phyloP scores from a whole-genome alignment of 148 eudicot genomes.

The Spergularia bocconei region DNA sequence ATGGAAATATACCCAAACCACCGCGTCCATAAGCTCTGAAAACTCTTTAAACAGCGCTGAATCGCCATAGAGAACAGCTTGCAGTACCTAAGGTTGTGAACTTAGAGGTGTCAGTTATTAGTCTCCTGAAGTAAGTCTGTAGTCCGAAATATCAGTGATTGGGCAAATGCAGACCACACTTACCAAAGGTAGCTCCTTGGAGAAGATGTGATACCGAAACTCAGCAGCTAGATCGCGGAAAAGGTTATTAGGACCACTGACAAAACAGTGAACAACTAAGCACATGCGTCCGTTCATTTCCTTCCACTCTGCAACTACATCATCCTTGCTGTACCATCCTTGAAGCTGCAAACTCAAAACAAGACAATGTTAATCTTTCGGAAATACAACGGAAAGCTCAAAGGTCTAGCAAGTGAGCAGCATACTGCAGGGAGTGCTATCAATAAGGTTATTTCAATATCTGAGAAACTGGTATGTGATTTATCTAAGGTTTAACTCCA shows the following conservation, averaged over 20 bases:
- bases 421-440: no score
- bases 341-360: constrained; percentile 51
- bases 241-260: constrained; percentile 68
- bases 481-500: background rate
- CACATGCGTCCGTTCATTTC: constrained; percentile 59
- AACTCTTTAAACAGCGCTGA: constrained; percentile 55
- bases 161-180: constrained; percentile 16
- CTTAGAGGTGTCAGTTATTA: background rate
- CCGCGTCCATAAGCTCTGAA: constrained; percentile 66
- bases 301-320: constrained; percentile 92
- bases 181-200: constrained; percentile 90
- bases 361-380: background rate
- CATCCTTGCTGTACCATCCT: constrained; percentile 93
- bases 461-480: background rate
- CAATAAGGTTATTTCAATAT: background rate
- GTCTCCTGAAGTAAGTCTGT: no score
- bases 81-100: constrained; percentile 52
- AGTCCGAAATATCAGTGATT: background rate
- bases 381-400: background rate
- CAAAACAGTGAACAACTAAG: constrained; percentile 78
- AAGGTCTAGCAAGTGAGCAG: no score
- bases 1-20: constrained; percentile 82
- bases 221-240: constrained; percentile 72
- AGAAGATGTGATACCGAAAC: constrained; percentile 82
- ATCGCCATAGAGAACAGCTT: constrained; percentile 77